Percentiles rank a stretch among this genome's conserved stretches.
phyloP scores from a whole-genome alignment of 2,329 filamentous ascomycete genomes.

The Apiospora aurea region DNA sequence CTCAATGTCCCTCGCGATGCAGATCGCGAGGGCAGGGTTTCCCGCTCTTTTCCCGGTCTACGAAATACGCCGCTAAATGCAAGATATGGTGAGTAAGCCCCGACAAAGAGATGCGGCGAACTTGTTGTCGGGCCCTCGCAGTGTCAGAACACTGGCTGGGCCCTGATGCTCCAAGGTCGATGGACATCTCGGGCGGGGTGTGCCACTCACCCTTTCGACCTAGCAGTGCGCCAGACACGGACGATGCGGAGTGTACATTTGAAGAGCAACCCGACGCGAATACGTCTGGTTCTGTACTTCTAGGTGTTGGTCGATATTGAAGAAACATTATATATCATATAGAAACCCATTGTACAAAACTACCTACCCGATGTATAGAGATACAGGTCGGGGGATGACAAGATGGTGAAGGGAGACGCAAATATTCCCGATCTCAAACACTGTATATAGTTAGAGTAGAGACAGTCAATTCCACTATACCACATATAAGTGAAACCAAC shows the following conservation, averaged over 20 bases:
- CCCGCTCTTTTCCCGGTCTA: neutral
- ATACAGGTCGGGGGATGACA: neutral
- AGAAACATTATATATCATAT: neutral
- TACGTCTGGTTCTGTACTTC: neutral
- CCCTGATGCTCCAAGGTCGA: neutral
- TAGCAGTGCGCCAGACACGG: neutral
- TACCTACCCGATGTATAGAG: neutral
- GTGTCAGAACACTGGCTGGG: neutral
- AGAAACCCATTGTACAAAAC: neutral
- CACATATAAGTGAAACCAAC: neutral
- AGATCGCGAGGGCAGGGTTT: neutral
- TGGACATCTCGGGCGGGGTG: neutral
- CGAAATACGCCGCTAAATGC: neutral
- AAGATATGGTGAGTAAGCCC: neutral
- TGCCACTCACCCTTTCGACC: neutral
- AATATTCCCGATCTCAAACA: neutral
- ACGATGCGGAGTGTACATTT: neutral
- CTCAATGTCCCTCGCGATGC: neutral
- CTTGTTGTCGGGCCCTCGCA: no score
- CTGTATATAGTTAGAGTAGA: neutral
- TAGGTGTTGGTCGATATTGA: no score
- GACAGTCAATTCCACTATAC: neutral
- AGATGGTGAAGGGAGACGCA: neutral
- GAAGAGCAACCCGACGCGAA: neutral
- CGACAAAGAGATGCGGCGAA: no score